Evolutionary conservation across 352 stramenopile genomes (phyloP).

Genomic region (Pythium pectinolyticum): DNA sequence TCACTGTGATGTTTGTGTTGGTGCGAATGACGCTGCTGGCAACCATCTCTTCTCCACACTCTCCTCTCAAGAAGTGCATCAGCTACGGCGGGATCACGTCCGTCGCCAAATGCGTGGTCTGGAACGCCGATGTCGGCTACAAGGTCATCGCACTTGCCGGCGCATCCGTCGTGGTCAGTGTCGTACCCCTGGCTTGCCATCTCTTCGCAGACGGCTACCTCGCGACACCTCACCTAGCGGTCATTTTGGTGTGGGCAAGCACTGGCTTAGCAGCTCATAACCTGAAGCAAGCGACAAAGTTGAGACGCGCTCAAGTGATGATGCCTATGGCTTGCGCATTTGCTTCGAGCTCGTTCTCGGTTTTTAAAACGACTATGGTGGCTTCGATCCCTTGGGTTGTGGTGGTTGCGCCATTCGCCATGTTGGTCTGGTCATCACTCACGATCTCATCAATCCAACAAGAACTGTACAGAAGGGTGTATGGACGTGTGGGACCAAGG

Average conservation of each 20-base stretch:
- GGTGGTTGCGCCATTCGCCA: background rate
- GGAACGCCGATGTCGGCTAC: slow-evolving; percentile 3
- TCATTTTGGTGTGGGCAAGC: background rate
- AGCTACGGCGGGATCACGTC: slow-evolving; percentile 8
- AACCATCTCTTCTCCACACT: slow-evolving; percentile 3
- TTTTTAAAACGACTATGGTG: background rate
- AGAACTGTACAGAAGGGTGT: background rate
- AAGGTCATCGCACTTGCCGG: background rate
- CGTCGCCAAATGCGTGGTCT: slow-evolving; percentile 1
- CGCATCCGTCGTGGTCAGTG: background rate
- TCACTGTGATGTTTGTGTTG: slow-evolving; percentile 21
- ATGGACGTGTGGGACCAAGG: background rate
- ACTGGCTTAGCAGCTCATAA: background rate
- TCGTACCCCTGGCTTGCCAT: slow-evolving; percentile 8
- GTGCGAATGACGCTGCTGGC: slow-evolving; percentile 5
- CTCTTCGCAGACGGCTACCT: slow-evolving; percentile 8
- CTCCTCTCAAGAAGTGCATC: slow-evolving; percentile 15
- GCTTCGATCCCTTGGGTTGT: slow-evolving; percentile 2
- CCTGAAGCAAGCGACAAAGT: background rate
- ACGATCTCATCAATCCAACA: background rate
- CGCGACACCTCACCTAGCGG: background rate
- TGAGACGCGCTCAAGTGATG: background rate
- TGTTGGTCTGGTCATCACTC: background rate
- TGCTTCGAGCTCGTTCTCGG: slow-evolving; percentile 3
- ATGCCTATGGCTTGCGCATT: background rate